Base-by-base conservation (phyloP, 176 grass and related monocot species). In the Carex parvula region DNA sequence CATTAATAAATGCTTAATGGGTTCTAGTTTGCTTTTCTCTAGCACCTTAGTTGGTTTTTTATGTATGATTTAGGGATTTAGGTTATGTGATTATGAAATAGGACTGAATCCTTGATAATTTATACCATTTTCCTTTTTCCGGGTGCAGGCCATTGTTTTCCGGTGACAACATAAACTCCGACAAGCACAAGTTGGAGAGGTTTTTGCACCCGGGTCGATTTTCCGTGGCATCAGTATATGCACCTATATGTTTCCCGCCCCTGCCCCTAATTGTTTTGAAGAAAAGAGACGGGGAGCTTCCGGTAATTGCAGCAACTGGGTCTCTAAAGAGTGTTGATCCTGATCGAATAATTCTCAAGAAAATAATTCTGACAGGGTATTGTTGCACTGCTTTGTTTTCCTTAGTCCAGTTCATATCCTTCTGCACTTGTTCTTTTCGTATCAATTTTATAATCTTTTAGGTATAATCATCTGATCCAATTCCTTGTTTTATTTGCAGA, bases 151-250 rank as follows among this genome's bases (percentile, higher is more conserved):
- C 96, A 56, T 30, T 98, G 68, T 98, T 98, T 89, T 98, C 96
- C 76, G 89, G 89, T 4, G 96, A 98, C 69, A 91, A 86, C 59
- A 91, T 98, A 70, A 95, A 98, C 84, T 95, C 86, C 54, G 90
- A 98, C 88, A 98, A 98, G 87, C 92, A 98, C 83, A 98, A 98
- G 81, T 94, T 95, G 96, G 96, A 98, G 79, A 91, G 86, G 69
- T 98, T 98, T 95, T 71, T 98, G 67, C 96, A 98, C 59, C 91
- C 92, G 20, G 96, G 96, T 12, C 92, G 88, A 60, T 98, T 93
- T 89, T 98, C 89, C 29, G 68, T 98, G 80, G 96, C 96, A 35
- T 93, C 96, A 1, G 80, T 98, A 41, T 95, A 93, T 86, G 96
- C 91, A 68, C 96, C 96, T 5, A 90, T 98, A 85, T 90, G 83